These are phyloP conservation scores for Sistotremastrum suecicum DNA, from an alignment of 768 basidiomycete species.

Conservation along the genomic window DNA sequence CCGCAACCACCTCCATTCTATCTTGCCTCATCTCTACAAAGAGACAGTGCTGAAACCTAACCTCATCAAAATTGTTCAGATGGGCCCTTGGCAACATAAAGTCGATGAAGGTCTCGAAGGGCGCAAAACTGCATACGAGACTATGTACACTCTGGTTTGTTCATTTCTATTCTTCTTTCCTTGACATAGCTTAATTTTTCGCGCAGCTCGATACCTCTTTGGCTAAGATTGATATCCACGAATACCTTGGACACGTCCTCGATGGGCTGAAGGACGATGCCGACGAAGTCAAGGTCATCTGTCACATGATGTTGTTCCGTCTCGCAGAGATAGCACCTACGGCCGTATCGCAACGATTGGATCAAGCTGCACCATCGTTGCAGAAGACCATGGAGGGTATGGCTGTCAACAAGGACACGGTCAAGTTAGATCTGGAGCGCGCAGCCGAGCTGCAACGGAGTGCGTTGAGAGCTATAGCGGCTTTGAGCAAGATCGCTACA, in stretches of 20 bases:
- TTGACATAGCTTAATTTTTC: background rate
- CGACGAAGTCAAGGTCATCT: constrained; percentile 95
- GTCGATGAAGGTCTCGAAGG: constrained; percentile 95
- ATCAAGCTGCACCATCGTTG: constrained; percentile 70
- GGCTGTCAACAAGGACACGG: constrained; percentile 84
- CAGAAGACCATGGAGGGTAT: constrained; percentile 85
- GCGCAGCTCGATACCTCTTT: constrained; percentile 81
- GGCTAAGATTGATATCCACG: constrained; percentile 71
- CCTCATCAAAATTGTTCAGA: constrained; percentile 81
- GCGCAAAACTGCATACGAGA: constrained; percentile 94
- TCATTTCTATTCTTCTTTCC: background rate
- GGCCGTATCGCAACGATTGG: constrained; percentile 68
- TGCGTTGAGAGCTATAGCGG: constrained; percentile 76
- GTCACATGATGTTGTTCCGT: constrained; percentile 89
- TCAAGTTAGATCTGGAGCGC: constrained; percentile 83
- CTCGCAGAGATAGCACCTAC: constrained; percentile 78
- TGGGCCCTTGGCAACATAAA: constrained; percentile 96
- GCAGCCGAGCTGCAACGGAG: constrained; percentile 86
- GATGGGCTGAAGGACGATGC: constrained; percentile 77
- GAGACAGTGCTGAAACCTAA: constrained; percentile 71
- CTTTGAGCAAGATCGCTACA: constrained; percentile 61
- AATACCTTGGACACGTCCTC: constrained; percentile 71
- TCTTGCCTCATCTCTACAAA: constrained; percentile 74
- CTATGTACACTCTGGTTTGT: constrained; percentile 85
- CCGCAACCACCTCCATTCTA: constrained; percentile 59